Percentiles rank a stretch among this genome's conserved stretches.
Evolutionary conservation across 495 filamentous ascomycete genomes (phyloP).

Genomic region (Aspergillus sclerotioniger): DNA sequence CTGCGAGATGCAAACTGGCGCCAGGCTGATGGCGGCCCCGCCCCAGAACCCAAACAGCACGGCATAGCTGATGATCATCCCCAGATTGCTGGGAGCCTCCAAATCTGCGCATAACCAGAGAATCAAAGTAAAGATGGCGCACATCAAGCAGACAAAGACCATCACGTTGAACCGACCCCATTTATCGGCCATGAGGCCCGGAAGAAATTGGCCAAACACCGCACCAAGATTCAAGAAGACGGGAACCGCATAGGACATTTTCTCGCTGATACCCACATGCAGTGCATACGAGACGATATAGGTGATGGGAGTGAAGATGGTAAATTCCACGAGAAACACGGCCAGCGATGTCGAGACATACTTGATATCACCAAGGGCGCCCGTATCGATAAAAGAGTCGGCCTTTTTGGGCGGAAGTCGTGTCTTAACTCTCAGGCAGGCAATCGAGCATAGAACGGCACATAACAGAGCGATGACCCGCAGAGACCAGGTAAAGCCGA

Average conservation of each 20-base stretch:
- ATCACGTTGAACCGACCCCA: constrained; percentile 71
- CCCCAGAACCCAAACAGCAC: constrained; percentile 60
- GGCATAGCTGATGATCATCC: constrained; percentile 54
- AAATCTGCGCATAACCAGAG: constrained; percentile 45
- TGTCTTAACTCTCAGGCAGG: constrained; percentile 25
- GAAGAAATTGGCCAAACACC: constrained; percentile 43
- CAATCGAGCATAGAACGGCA: constrained; percentile 42
- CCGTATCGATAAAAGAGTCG: constrained; percentile 18
- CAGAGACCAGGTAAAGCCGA: constrained; percentile 74
- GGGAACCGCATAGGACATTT: constrained; percentile 56
- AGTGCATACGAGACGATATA: constrained; percentile 66
- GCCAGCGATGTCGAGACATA: constrained; percentile 53
- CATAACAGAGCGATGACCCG: constrained; percentile 66
- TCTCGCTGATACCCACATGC: constrained; percentile 12
- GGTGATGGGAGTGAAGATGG: constrained; percentile 67
- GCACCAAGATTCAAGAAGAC: constrained; percentile 51
- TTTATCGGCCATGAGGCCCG: constrained; percentile 63
- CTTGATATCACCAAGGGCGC: constrained; percentile 29
- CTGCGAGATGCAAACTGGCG: background rate
- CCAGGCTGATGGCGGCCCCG: constrained; percentile 40
- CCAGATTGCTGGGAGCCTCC: constrained; percentile 21
- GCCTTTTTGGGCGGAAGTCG: constrained; percentile 19
- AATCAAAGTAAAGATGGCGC: constrained; percentile 49
- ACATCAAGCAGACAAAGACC: constrained; percentile 47
- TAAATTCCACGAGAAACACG: constrained; percentile 72